A percentile compares a stretch with the other conserved stretches of the same genome.
phyloP scores from a whole-genome alignment of 2,329 filamentous ascomycete genomes.

The Gyromitra esculenta region DNA sequence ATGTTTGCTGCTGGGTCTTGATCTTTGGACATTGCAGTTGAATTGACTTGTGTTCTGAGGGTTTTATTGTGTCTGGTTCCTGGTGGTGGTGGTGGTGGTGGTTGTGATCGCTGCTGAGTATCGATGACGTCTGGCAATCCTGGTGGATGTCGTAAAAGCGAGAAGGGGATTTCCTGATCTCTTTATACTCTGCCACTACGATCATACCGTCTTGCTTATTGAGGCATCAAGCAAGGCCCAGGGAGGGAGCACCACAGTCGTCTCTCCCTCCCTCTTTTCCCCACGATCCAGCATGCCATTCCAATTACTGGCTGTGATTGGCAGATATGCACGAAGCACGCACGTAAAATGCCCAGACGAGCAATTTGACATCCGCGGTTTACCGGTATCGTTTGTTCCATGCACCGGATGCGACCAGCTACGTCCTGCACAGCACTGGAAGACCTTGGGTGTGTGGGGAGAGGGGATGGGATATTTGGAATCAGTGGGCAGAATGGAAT shows the following conservation, averaged over 20 bases:
- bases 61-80: background rate
- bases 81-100: background rate
- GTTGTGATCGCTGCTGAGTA: background rate
- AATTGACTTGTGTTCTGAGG: slow-evolving; percentile 16
- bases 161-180: background rate
- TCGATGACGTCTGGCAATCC: slow-evolving; percentile 16
- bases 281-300: slow-evolving; percentile 1
- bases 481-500: background rate
- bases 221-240: background rate
- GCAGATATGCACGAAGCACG: slow-evolving; percentile 4
- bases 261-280: slow-evolving; percentile 6
- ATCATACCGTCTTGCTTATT: background rate
- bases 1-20: slow-evolving; percentile 80
- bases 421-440: background rate
- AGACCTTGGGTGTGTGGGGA: background rate
- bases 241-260: background rate
- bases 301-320: background rate
- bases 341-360: background rate
- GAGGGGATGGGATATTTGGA: slow-evolving; percentile 6
- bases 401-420: background rate
- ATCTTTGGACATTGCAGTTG: slow-evolving; percentile 38
- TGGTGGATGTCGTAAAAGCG: background rate
- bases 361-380: slow-evolving; percentile 18
- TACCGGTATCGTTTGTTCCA: background rate
- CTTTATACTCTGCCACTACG: slow-evolving; percentile 27